Evolutionary conservation across 805 yeast genomes (phyloP).

Genomic region (Starmerella bombi): DNA sequence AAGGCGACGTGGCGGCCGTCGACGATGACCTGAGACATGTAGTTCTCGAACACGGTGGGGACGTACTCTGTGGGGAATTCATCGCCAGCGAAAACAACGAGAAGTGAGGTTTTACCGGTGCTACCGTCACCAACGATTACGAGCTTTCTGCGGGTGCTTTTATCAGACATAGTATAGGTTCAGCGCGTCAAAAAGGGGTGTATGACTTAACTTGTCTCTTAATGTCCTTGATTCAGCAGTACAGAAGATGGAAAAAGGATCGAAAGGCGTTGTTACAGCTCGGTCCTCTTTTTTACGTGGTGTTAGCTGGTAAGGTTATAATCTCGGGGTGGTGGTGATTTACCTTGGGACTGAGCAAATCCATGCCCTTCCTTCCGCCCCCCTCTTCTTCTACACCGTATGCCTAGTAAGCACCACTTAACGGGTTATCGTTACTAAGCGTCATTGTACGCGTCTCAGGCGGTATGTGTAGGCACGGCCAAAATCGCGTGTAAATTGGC

Average conservation of each 20-base stretch:
- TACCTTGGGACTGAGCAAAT: constrained; percentile 1
- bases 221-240: neutral
- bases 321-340: neutral
- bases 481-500: too few relatives aligned
- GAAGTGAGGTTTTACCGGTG: constrained; percentile 87
- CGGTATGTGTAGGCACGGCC: too few relatives aligned
- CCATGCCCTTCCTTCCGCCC: neutral
- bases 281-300: constrained; percentile 1
- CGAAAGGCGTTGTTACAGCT: neutral
- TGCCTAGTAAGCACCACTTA: too few relatives aligned
- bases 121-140: constrained; percentile 97
- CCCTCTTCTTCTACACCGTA: neutral
- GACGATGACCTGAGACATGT: constrained; percentile 89
- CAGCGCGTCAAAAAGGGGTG: neutral
- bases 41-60: constrained; percentile 94
- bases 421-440: too few relatives aligned
- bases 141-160: constrained; percentile 37
- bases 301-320: constrained; percentile 1
- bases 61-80: constrained; percentile 90
- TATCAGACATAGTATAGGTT: constrained; percentile 14
- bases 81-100: constrained; percentile 73
- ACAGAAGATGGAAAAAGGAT: neutral
- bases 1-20: constrained; percentile 86
- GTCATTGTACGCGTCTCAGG: too few relatives aligned
- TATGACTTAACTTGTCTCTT: neutral